A percentile compares a stretch with the other conserved stretches of the same genome.
phyloP scores from a whole-genome alignment of 2,329 filamentous ascomycete genomes.

The Colletotrichum karsti region DNA sequence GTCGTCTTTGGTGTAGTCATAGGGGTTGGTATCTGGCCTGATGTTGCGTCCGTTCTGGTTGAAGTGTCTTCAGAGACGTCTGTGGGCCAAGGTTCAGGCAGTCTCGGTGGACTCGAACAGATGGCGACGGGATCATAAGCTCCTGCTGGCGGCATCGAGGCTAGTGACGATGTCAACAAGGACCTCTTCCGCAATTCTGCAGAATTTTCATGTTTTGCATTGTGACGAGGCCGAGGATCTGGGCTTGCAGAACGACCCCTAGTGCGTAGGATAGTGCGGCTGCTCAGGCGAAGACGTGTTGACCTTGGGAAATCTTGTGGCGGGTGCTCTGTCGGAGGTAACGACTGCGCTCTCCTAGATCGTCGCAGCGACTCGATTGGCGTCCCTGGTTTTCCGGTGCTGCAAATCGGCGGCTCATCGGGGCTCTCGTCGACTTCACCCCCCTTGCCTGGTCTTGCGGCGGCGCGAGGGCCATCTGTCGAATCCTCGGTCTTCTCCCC shows the following conservation, averaged over 20 bases:
- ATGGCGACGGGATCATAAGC: neutral
- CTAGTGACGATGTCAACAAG: neutral
- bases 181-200: constrained; percentile 17
- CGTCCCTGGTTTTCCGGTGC: neutral
- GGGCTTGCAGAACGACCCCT: constrained; percentile 18
- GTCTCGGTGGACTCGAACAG: neutral
- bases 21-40: neutral
- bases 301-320: constrained; percentile 8
- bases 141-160: neutral
- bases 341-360: constrained; percentile 9
- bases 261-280: constrained; percentile 29
- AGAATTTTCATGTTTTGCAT: constrained; percentile 11
- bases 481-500: neutral
- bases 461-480: neutral
- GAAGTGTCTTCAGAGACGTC: neutral
- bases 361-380: neutral
- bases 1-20: constrained; percentile 7
- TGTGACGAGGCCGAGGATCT: neutral
- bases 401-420: neutral
- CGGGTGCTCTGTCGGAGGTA: neutral
- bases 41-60: neutral
- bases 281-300: constrained; percentile 4
- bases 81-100: neutral
- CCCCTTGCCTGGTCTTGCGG: neutral
- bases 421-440: neutral